These are phyloP conservation scores for Pontederia crassipes DNA, from an alignment of 176 grass and related monocot genomes.

Conservation along the genomic window DNA sequence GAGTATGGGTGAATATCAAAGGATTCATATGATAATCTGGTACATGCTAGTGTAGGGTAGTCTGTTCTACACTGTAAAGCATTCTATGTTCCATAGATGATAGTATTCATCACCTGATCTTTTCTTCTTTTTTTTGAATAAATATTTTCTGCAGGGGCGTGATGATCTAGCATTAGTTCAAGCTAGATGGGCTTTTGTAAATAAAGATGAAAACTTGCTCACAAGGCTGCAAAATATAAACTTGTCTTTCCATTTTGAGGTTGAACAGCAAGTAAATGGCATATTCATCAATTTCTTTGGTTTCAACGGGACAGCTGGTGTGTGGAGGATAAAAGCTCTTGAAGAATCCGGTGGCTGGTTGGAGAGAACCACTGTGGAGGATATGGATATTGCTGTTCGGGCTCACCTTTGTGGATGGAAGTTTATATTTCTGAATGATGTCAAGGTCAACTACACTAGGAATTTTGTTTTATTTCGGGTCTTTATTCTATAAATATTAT, in stretches of 20 bases:
- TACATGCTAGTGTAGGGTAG: background rate
- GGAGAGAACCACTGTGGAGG: slow-evolving; percentile 27
- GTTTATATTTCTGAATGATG: slow-evolving; percentile 29
- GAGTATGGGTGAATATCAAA: too few species aligned
- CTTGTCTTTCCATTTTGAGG: slow-evolving; percentile 30
- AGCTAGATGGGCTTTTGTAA: slow-evolving; percentile 26
- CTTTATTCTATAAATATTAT: background rate
- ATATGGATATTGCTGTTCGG: slow-evolving; percentile 29
- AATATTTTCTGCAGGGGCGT: slow-evolving; percentile 11
- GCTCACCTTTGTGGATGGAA: slow-evolving; percentile 30
- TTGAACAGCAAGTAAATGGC: slow-evolving; percentile 27
- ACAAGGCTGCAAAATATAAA: slow-evolving; percentile 31
- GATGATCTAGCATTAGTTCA: slow-evolving; percentile 27
- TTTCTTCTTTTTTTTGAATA: too few species aligned
- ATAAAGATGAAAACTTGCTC: slow-evolving; percentile 25
- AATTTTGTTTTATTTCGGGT: background rate
- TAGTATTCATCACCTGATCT: background rate
- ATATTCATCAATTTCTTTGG: slow-evolving; percentile 30
- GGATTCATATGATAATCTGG: too few species aligned
- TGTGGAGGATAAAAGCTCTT: slow-evolving; percentile 29
- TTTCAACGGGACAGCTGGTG: slow-evolving; percentile 28
- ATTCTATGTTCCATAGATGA: background rate
- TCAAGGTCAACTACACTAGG: slow-evolving; percentile 11
- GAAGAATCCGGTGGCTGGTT: slow-evolving; percentile 30
- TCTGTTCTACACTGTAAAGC: background rate